Evolutionary conservation across 352 stramenopile genomes (phyloP), one percentile per base, ranked within the genome.

Genomic region (Globisporangium nodosum): DNA sequence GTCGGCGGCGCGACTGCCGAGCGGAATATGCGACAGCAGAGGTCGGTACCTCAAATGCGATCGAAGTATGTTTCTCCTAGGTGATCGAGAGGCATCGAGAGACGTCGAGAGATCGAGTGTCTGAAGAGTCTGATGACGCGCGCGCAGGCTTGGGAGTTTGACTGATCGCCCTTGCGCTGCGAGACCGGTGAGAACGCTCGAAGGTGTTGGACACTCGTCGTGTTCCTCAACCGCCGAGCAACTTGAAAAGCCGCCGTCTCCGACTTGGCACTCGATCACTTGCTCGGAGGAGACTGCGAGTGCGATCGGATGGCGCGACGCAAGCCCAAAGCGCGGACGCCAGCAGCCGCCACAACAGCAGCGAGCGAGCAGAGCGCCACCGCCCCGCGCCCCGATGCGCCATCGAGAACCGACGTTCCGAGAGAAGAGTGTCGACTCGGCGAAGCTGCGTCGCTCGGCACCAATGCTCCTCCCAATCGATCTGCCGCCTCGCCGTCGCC

Each of bases 401-500:
- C 51, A 3, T 5, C 51, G 37, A 37, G 37, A 3, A 21, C 45
- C 30, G 30, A 59, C 15, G 12, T 51, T 2, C 43, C 53, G 5
- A 1, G 9, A 24, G 42, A 59, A 16, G 53, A 59, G 43, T 40
- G 20, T 8, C 53, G 53, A 33, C 18, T n/a, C 11, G 53, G 53
- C n/a, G 53, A 59, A 24, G 40, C 18, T n/a, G 53, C 53, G n/a
- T 59, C 43, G n/a, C 42, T 45, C 30, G 12, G 3, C n/a, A 7
- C 5, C 43, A 35, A 21, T 18, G 4, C 52, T 20, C 16, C 13
- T 35, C 3, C 15, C 30, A n/a, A 3, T 24, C 18, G 16, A 21
- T n/a, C n/a, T 30, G 30, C 3, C 42, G 27, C 24, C 15, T 33
- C 40, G 2, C 43, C 21, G 24, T 47, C 53, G 12, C 53, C n/a